Evolutionary conservation across 2,329 filamentous ascomycete species (phyloP), one percentile per base, ranked within the genome.

Genomic region (Nigrograna mackinnonii): DNA sequence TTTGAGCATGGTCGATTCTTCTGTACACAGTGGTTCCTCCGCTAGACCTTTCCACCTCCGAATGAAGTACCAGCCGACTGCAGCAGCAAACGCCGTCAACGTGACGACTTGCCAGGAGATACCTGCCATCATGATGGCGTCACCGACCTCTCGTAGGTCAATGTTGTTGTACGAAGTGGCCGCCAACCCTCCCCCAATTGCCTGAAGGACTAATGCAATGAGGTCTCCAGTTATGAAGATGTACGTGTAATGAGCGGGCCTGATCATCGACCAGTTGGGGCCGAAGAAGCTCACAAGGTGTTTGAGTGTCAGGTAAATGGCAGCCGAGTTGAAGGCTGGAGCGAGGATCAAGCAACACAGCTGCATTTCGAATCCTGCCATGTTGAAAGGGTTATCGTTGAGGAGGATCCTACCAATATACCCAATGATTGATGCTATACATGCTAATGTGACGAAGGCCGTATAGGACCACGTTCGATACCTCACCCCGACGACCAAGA

Each of bases 221-320:
- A 83, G 50, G 50, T 84, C 81, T 53, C 77, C 80, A 18, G 67
- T 60, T 50, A 84, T 77, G 64, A 84, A 84, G 43, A 82, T 72
- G 60, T 76, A 76, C 6, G 80, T 81, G 58, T 82, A 82, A 34
- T 73, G 60, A 1, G 22, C 38, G 2, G 62, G 59, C 13, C 46
- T 24, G 5, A 66, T 19, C 13, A 54, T 40, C 4, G 48, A 55
- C 49, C 58, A 55, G 9, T 45, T 22, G 12, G 52, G 41, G 22
- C 80, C 80, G 43, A 82, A 78, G 32, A 73, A 68, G 13, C 76
- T 60, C 35, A 82, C 75, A 39, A 82, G 71, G 32, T 80, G 77
- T 18, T 79, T 78, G 3, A 83, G 67, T 4, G 71, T 76, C 17
- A 83, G 57, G 61, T 80, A 82, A 47, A 82, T 76, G 39, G 69